phyloP scores from a whole-genome alignment of 805 yeast species.

The Teunomyces pallodes region DNA sequence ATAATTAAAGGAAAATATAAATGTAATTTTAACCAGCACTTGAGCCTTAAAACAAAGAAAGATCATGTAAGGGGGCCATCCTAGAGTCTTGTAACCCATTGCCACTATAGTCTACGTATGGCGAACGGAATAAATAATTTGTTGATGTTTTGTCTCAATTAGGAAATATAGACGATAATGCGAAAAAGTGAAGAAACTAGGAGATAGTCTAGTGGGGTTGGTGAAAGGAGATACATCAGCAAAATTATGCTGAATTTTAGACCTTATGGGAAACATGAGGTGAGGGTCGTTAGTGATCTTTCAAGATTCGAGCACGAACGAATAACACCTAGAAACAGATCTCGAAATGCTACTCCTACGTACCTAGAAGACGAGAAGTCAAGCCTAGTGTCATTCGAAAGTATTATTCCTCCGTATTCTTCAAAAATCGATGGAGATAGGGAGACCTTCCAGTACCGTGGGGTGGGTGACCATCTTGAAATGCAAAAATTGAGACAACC shows the following conservation, averaged over 20 bases:
- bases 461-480: not conserved
- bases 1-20: too few relatives aligned
- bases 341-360: slow-evolving; percentile 33
- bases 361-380: slow-evolving; percentile 8
- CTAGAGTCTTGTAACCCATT: too few relatives aligned
- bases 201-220: not conserved
- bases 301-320: slow-evolving; percentile 32
- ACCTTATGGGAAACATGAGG: slow-evolving; percentile 11
- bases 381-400: slow-evolving; percentile 10
- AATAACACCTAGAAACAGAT: slow-evolving; percentile 22
- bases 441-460: slow-evolving; percentile 3
- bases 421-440: not conserved
- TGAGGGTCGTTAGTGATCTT: slow-evolving; percentile 28
- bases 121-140: not conserved
- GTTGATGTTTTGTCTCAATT: slow-evolving; percentile 2
- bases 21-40: too few relatives aligned
- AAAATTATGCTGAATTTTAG: slow-evolving; percentile 3
- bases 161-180: slow-evolving; percentile 2
- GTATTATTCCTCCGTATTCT: slow-evolving; percentile 4
- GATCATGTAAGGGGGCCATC: too few relatives aligned
- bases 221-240: not conserved
- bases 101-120: too few relatives aligned
- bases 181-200: not conserved
- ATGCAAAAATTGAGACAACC: slow-evolving; percentile 5
- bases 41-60: too few relatives aligned